Evolutionary conservation across 495 filamentous ascomycete genomes (phyloP).

Genomic region (Pyronema domesticum): DNA sequence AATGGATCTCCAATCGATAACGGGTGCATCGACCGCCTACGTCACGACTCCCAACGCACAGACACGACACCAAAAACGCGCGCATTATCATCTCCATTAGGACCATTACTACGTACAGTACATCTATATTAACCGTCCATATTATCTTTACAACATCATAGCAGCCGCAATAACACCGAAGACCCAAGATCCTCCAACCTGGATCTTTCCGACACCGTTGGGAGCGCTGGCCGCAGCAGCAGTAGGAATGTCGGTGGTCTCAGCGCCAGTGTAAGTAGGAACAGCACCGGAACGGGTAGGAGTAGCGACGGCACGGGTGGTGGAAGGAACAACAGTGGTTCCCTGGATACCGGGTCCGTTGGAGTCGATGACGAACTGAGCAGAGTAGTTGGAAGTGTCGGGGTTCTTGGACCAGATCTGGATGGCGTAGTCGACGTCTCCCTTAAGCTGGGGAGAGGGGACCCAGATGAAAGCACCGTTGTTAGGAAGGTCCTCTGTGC

Average conservation of each 20-base stretch:
- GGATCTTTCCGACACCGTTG: background rate
- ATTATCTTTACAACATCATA: background rate
- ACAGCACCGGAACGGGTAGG: background rate
- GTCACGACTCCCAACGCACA: too few relatives aligned
- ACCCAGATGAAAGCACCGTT: constrained; percentile 13
- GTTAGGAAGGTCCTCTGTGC: constrained; percentile 5
- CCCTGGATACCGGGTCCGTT: constrained; percentile 3
- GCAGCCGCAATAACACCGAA: background rate
- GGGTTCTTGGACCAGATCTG: constrained; percentile 7
- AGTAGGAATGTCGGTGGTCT: background rate
- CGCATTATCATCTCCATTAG: too few relatives aligned
- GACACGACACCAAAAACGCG: too few relatives aligned
- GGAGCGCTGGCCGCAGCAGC: background rate
- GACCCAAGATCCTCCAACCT: background rate
- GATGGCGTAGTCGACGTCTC: constrained; percentile 12
- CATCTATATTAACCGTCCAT: too few relatives aligned
- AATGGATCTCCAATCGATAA: too few relatives aligned
- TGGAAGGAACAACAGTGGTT: background rate
- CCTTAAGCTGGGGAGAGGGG: constrained; percentile 3
- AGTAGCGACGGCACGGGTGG: background rate
- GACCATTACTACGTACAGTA: too few relatives aligned
- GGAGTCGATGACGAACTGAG: constrained; percentile 5
- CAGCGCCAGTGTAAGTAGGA: background rate
- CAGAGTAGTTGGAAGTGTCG: constrained; percentile 1
- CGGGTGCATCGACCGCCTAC: too few relatives aligned